Base-by-base conservation (phyloP, 2,329 filamentous ascomycete genomes). In the Phialocephala sp. region DNA sequence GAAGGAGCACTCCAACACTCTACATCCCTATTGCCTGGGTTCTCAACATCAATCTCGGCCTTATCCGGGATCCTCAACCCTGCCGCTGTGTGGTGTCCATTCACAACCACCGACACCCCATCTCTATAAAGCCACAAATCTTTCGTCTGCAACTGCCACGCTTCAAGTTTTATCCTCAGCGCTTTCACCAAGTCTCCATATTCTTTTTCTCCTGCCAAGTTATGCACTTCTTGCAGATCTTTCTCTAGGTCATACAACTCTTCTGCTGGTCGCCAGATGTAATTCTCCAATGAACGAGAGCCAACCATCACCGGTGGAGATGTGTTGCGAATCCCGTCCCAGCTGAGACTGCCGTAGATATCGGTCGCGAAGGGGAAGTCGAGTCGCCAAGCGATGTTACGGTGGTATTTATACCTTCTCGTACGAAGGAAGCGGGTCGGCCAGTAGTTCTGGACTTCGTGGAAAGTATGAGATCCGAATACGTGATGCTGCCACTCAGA, bases 401-500 rank as follows among this genome's bases (percentile, higher is more conserved):
- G 79, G 68, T 84, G 82, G 68, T 84, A 84, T 69, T 84, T 84
- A 76, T 77, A 83, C 5, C 73, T 72, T 0, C 69, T 71, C 2
- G 73, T 77, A n/a, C 82, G 80, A 41, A 84, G 73, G 67, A 77
- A 80, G 14, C 82, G 77, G 1, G 82, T 85, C 0, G 83, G 82
- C 77, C 79, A 85, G 73, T 84, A 84, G 67, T 84, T 83, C 6
- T 77, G 78, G 1, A 81, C 74, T 65, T 84, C 82, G 63, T 85
- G 82, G 69, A 83, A 84, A 0, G 83, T 84, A 70, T 85, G 82
- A 0, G 81, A 83, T 18, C 83, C 82, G 65, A 81, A 84, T 8
- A 84, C 79, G 12, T 79, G 76, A n/a, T 76, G 67, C 71, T 75
- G 74, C 4, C 68, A 70, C 1, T 72, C 55, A 14, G 76, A 61